phyloP scores from a whole-genome alignment of 768 basidiomycete species.

The Boletus rex-veris region DNA sequence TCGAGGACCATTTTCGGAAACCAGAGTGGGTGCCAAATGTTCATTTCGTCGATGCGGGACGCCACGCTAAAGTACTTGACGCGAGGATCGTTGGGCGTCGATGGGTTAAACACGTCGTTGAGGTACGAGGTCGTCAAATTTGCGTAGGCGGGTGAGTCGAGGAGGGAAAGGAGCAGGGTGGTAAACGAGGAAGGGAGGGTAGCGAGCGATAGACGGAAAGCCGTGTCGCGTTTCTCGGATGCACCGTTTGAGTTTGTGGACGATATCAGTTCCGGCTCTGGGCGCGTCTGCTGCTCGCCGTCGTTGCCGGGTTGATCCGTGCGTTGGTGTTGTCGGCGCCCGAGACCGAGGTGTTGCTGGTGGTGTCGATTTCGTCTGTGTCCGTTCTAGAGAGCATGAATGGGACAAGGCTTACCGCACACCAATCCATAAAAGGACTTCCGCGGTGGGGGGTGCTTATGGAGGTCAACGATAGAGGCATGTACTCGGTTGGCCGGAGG shows the following conservation, averaged over 20 bases:
- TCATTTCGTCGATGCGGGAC: constrained; percentile 62
- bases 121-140: constrained; percentile 87
- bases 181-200: constrained; percentile 81
- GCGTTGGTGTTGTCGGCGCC: constrained; percentile 45
- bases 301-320: constrained; percentile 1
- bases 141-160: constrained; percentile 96
- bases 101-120: constrained; percentile 75
- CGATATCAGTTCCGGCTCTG: background rate
- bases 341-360: constrained; percentile 90
- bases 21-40: constrained; percentile 94
- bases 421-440: constrained; percentile 99
- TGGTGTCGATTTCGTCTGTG: constrained; percentile 15
- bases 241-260: background rate
- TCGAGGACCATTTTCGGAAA: constrained; percentile 93
- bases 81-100: constrained; percentile 69
- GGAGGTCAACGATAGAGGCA: constrained; percentile 82
- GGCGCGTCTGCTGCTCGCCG: background rate
- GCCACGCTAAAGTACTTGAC: constrained; percentile 94
- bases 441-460: constrained; percentile 94
- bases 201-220: constrained; percentile 49
- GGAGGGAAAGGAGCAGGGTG: constrained; percentile 77
- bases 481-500: constrained; percentile 76
- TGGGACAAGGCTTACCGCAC: constrained; percentile 52
- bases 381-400: constrained; percentile 4
- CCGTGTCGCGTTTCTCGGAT: constrained; percentile 29